These are phyloP conservation scores for Neurospora discreta DNA, from an alignment of 495 filamentous ascomycete genomes.

Conservation along the genomic window DNA sequence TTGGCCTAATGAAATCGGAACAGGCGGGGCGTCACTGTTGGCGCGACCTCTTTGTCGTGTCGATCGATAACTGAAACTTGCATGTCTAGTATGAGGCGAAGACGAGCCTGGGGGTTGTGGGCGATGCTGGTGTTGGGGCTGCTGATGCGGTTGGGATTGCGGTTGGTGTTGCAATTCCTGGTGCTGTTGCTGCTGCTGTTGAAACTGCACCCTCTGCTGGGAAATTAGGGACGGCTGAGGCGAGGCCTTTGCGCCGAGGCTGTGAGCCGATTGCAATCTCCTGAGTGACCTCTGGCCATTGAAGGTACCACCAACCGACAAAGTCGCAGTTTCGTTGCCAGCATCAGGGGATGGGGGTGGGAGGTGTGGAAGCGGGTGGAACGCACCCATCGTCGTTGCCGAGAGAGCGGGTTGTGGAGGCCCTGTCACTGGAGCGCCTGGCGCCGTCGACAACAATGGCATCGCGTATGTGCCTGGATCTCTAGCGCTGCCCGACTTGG, in stretches of 20 bases:
- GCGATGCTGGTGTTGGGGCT: conserved; percentile 3
- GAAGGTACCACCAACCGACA: background rate
- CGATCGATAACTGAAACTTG: conserved; percentile 30
- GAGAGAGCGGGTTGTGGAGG: conserved; percentile 14
- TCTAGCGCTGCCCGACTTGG: background rate
- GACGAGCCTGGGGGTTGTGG: background rate
- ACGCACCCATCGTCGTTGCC: conserved; percentile 11
- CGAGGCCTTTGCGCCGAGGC: conserved; percentile 33
- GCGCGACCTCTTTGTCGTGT: conserved; percentile 50
- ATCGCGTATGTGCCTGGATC: background rate
- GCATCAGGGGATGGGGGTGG: background rate
- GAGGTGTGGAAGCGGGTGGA: conserved; percentile 20
- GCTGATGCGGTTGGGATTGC: conserved; percentile 1
- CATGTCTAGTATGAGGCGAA: conserved; percentile 20
- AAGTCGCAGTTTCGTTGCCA: background rate
- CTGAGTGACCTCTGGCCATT: conserved; percentile 34
- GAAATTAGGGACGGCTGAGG: conserved; percentile 39
- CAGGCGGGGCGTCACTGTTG: conserved; percentile 56
- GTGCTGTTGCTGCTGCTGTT: conserved; percentile 15
- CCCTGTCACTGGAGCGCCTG: background rate
- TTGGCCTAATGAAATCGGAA: conserved; percentile 11
- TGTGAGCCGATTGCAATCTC: conserved; percentile 47
- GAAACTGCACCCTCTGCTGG: conserved; percentile 35
- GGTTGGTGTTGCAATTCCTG: conserved; percentile 16
- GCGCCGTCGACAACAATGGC: background rate